These are phyloP conservation scores for Colletotrichum cuscutae DNA, from an alignment of 2,329 filamentous ascomycete genomes.

Conservation along the genomic window DNA sequence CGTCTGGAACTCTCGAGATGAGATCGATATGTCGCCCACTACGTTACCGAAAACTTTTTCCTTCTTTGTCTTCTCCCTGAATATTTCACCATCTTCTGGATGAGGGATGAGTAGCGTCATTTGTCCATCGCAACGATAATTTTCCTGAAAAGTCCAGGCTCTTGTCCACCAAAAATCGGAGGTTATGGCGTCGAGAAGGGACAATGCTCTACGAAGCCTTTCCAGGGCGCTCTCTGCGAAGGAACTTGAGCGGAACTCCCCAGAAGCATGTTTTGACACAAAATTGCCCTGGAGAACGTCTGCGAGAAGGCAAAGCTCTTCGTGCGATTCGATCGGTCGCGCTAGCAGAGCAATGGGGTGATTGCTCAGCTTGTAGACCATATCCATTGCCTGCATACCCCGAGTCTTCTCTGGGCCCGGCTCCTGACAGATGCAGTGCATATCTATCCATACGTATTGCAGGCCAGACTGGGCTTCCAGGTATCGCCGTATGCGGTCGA, in stretches of 20 bases:
- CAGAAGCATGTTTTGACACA: not conserved
- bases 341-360: not conserved
- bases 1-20: not conserved
- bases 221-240: not conserved
- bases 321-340: not conserved
- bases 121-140: not conserved
- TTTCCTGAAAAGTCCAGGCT: constrained; percentile 6
- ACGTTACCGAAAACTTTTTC: not conserved
- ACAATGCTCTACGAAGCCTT: not conserved
- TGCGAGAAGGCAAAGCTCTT: not conserved
- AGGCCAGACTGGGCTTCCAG: not conserved
- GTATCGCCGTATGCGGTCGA: not conserved
- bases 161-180: constrained; percentile 3
- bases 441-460: not conserved
- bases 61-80: not conserved
- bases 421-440: constrained; percentile 2
- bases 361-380: not conserved
- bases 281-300: not conserved
- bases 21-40: not conserved
- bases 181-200: not conserved
- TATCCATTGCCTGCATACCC: constrained; percentile 7
- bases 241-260: not conserved
- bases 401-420: not conserved
- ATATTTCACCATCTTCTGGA: not conserved
- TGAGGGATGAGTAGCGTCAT: not conserved